Percentiles rank a stretch among this genome's conserved stretches.
Conservation (phyloP, 192 early-diverging fungal species). For the Linnemannia schmuckeri region DNA sequence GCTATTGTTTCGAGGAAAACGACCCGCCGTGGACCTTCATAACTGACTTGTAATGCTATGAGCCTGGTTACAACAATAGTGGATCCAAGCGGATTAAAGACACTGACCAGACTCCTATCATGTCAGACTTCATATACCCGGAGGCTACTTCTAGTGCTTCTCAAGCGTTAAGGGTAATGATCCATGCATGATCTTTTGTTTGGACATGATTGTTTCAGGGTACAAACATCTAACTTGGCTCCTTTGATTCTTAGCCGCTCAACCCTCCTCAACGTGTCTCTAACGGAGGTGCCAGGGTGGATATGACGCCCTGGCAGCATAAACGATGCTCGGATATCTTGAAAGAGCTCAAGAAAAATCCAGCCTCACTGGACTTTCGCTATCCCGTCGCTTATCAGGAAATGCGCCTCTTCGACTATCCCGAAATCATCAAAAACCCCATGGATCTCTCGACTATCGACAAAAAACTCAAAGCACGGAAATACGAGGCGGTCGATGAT, state of each 20-base stretch:
- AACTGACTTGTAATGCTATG: neutral
- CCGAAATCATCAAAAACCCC: conserved; percentile 76
- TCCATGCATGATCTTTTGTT: neutral
- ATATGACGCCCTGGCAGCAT: conserved; percentile 83
- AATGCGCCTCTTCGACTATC: conserved; percentile 86
- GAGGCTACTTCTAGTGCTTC: neutral
- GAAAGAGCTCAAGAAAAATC: conserved; percentile 79
- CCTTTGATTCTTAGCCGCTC: neutral
- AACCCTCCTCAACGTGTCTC: neutral
- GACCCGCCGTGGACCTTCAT: neutral
- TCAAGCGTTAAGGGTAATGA: neutral
- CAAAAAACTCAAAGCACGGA: conserved; percentile 70
- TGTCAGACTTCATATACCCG: neutral
- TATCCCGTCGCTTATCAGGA: conserved; percentile 80
- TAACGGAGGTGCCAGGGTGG: conserved; percentile 33
- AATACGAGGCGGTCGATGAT: conserved; percentile 75
- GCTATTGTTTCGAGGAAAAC: neutral
- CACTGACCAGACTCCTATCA: neutral
- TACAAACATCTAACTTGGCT: neutral
- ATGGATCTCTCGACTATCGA: conserved; percentile 89
- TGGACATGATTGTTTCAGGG: neutral
- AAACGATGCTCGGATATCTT: conserved; percentile 87
- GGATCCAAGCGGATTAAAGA: neutral
- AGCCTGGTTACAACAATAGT: neutral
- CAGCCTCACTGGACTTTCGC: conserved; percentile 89